Base-by-base conservation (phyloP, 106 monocot genomes). In the Allium cepa region DNA sequence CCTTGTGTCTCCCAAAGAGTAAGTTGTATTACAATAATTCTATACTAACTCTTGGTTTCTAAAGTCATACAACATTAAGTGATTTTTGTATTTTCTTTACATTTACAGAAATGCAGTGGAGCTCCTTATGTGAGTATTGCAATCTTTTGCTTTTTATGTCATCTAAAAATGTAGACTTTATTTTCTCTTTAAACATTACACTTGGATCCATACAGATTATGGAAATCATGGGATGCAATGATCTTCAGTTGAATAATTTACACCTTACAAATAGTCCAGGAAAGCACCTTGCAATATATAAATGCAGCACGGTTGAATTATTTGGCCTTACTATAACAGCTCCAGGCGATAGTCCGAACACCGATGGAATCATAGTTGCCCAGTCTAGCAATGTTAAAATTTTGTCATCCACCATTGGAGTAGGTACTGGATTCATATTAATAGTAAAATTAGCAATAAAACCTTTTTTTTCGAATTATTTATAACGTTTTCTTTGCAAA, bases 231-330 rank as follows among this genome's bases (percentile, higher is more conserved):
- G 62, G 62, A 26, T 72, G 72, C 51, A 14, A 51, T 36, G 26
- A 36, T 3, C 72, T 72, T 49, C 15, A 52, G 17, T 10, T 72
- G 52, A 72, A 17, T 27, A 52, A 52, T 22, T 15, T 72, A 11
- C 13, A 14, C 8, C 26, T 72, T 9, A 72, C 49, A 46, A 58
- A 72, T 17, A 72, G 72, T 49, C 72, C 72, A 36, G 72, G 62
- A 4, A 72, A 72, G 72, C 62, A 72, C 55, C 52, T 72, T 17
- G 72, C 62, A 7, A 52, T 72, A 4, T 63, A 72, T 46, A 51
- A 63, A 22, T 36, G 62, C 26, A 46, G 63, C 28, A 15, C 22
- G 50, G 53, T 2, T 4, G 14, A 14, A 16, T 6, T 72, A 47
- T 36, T 16, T 36, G 72, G 52, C 3, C 62, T 72, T 36, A 62